Percentiles rank a stretch among this genome's conserved stretches.
phyloP scores from a whole-genome alignment of 176 grass and related monocot genomes.

The Aegilops bicornis region DNA sequence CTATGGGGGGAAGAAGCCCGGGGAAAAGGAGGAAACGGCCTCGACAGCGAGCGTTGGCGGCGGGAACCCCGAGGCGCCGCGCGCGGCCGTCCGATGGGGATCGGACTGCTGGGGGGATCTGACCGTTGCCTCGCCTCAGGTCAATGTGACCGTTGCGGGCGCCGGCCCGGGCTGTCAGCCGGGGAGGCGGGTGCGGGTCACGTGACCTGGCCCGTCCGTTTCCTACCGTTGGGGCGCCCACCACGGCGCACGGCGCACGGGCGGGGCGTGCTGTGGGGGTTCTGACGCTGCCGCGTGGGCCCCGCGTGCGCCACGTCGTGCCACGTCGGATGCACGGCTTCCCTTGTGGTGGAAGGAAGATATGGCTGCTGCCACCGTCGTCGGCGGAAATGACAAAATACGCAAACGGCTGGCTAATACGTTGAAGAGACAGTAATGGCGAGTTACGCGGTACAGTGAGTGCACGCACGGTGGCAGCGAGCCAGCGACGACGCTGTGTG shows the following conservation, averaged over 20 bases:
- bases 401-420: too few species aligned
- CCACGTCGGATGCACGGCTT: too few species aligned
- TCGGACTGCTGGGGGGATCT: too few species aligned
- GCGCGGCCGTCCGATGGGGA: too few species aligned
- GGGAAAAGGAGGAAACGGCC: conserved; percentile 37
- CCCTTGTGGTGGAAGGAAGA: too few species aligned
- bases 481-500: too few species aligned
- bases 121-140: conserved; percentile 66
- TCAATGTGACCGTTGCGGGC: conserved; percentile 84
- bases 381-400: too few species aligned
- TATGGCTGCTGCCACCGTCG: too few species aligned
- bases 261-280: conserved; percentile 5
- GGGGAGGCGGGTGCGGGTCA: conserved; percentile 37
- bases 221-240: conserved; percentile 42
- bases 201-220: conserved; percentile 41
- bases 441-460: fast-evolving
- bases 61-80: conserved; percentile 28
- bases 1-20: conserved; percentile 45
- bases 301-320: background rate
- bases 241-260: background rate
- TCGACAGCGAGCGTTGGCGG: conserved; percentile 6
- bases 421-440: too few species aligned
- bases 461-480: background rate
- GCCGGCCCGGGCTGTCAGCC: background rate
- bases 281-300: background rate